Percentiles rank a stretch among this genome's conserved stretches.
Evolutionary conservation across 345 rosid genomes (phyloP).

Genomic region (Citrus hindsii): DNA sequence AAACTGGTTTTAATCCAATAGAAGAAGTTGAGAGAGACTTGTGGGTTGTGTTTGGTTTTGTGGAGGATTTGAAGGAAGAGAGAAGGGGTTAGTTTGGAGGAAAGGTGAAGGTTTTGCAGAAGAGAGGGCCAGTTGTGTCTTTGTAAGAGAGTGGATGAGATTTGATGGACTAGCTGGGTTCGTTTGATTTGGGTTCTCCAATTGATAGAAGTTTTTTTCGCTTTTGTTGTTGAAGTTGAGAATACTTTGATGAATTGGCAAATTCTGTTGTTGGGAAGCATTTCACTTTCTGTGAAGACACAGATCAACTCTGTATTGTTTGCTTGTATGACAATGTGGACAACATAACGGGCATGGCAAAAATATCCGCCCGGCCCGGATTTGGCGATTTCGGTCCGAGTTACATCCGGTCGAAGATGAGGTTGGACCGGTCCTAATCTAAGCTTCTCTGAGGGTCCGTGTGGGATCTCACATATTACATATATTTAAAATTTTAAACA

Average conservation of each 20-base stretch:
- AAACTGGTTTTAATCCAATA: slow-evolving; percentile 43
- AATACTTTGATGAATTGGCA: slow-evolving; percentile 20
- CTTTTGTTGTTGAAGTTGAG: slow-evolving; percentile 29
- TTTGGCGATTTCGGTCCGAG: too few species aligned
- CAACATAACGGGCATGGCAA: background rate
- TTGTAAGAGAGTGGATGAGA: slow-evolving; percentile 59
- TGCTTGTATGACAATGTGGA: too few species aligned
- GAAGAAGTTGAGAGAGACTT: slow-evolving; percentile 54
- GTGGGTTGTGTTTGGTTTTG: slow-evolving; percentile 41
- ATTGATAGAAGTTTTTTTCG: slow-evolving; percentile 17
- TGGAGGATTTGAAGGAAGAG: slow-evolving; percentile 52
- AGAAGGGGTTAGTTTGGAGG: slow-evolving; percentile 39
- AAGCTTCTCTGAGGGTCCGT: too few species aligned
- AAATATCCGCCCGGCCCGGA: too few species aligned
- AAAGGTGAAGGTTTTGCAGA: slow-evolving; percentile 40
- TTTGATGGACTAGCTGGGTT: slow-evolving; percentile 36
- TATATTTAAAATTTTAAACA: too few species aligned
- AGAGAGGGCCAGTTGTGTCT: slow-evolving; percentile 45
- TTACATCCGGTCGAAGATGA: too few species aligned
- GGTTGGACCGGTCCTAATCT: too few species aligned
- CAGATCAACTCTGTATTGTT: background rate
- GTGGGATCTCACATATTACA: too few species aligned
- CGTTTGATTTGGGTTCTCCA: slow-evolving; percentile 54
- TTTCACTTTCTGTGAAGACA: background rate
- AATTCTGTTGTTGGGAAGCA: slow-evolving; percentile 13